These are phyloP conservation scores for Thelonectria blattea DNA, from an alignment of 2,329 filamentous ascomycete genomes.

Conservation along the genomic window DNA sequence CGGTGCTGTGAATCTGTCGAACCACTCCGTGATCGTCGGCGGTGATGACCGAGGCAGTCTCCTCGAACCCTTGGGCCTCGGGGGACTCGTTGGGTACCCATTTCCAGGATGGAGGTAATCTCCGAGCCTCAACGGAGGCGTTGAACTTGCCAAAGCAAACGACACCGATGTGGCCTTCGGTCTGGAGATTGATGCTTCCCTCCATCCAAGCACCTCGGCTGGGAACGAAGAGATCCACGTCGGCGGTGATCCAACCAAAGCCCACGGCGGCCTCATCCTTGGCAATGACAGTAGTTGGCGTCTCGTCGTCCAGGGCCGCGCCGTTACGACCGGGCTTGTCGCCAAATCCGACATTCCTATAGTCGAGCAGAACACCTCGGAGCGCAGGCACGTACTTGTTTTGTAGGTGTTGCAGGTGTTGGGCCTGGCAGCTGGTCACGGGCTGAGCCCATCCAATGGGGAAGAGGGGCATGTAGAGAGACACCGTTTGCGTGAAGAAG, in stretches of 20 bases:
- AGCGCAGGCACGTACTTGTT: conserved; percentile 78
- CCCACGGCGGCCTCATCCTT: conserved; percentile 85
- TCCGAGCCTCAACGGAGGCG: conserved; percentile 78
- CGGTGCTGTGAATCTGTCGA: conserved; percentile 62
- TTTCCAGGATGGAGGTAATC: conserved; percentile 79
- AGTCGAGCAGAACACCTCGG: conserved; percentile 76
- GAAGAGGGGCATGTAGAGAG: conserved; percentile 78
- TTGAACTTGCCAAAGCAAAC: conserved; percentile 93
- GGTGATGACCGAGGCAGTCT: conserved; percentile 49
- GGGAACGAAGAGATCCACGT: conserved; percentile 84
- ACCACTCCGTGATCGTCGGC: conserved; percentile 59
- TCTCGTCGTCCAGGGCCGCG: conserved; percentile 55
- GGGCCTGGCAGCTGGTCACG: conserved; percentile 72
- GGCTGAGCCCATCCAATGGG: conserved; percentile 74
- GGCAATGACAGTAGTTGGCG: conserved; percentile 55
- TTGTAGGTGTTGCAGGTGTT: conserved; percentile 76
- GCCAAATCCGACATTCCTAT: conserved; percentile 71
- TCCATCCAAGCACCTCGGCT: conserved; percentile 75
- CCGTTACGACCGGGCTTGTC: conserved; percentile 60
- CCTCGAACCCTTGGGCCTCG: conserved; percentile 50
- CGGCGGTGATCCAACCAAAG: conserved; percentile 87
- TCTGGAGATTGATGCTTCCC: conserved; percentile 84
- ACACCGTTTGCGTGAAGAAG: conserved; percentile 79
- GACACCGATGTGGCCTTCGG: conserved; percentile 86
- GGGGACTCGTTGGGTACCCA: conserved; percentile 69